Conservation (phyloP, 148 eudicot species). For the Nyssa sinensis region DNA sequence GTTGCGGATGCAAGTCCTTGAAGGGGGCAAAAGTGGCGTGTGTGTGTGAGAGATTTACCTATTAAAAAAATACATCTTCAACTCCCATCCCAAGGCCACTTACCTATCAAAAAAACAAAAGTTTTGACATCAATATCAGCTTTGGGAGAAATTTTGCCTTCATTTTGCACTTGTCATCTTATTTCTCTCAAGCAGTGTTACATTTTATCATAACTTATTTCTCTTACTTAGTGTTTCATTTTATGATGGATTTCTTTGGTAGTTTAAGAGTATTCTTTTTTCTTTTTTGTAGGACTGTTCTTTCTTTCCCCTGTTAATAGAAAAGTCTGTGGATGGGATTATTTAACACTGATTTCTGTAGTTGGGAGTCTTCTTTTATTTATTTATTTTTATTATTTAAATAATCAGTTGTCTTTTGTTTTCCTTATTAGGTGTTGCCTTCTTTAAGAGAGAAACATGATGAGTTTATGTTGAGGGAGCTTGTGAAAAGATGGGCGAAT, state of each 20-base stretch:
- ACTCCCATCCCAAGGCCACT: too few relatives aligned
- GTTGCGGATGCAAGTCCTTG: too few relatives aligned
- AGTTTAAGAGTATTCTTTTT: not conserved
- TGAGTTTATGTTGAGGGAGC: conserved; percentile 43
- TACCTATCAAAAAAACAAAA: too few relatives aligned
- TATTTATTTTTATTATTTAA: not conserved
- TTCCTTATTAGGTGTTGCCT: conserved; percentile 24
- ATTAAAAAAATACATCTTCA: too few relatives aligned
- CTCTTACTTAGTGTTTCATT: not conserved
- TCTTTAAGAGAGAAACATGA: conserved; percentile 33
- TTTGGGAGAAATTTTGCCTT: not conserved
- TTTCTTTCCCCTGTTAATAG: not conserved
- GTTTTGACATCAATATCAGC: not conserved
- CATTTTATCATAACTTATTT: too few relatives aligned
- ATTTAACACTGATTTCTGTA: not conserved
- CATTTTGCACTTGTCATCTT: not conserved
- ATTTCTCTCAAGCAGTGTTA: not conserved
- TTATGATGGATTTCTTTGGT: not conserved
- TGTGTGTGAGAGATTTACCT: too few relatives aligned
- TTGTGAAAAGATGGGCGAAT: conserved; percentile 37
- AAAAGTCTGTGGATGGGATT: not conserved
- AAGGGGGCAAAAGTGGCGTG: too few relatives aligned
- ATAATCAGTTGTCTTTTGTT: not conserved
- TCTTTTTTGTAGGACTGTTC: not conserved
- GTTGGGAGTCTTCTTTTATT: not conserved